Conservation (phyloP, 2,329 filamentous ascomycete genomes). For the Colletotrichum liriopes region DNA sequence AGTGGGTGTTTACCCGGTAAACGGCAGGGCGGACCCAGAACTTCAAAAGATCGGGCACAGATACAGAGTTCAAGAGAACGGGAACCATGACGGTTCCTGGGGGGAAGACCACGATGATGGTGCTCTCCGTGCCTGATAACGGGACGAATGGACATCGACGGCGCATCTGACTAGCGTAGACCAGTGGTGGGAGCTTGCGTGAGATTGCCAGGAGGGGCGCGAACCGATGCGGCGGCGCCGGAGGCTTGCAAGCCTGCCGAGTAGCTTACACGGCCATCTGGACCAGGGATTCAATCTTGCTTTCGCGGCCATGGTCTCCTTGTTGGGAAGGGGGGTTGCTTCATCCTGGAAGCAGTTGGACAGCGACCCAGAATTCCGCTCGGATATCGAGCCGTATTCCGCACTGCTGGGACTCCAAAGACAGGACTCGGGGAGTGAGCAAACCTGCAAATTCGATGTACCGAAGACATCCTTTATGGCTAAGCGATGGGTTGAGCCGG, state of each 20-base stretch:
- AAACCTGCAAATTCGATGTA: neutral
- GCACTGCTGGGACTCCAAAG: neutral
- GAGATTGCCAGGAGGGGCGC: constrained; percentile 37
- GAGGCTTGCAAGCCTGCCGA: constrained; percentile 32
- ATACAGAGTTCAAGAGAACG: constrained; percentile 22
- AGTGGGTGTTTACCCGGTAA: constrained; percentile 8
- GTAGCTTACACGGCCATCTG: constrained; percentile 20
- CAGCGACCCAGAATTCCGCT: constrained; percentile 21
- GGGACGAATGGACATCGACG: constrained; percentile 16
- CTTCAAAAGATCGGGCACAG: constrained; percentile 24
- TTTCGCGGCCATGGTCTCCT: constrained; percentile 36
- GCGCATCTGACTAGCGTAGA: constrained; percentile 30
- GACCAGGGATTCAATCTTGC: constrained; percentile 37
- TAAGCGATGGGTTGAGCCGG: neutral
- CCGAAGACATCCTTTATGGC: neutral
- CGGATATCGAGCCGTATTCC: constrained; percentile 40
- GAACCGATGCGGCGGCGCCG: constrained; percentile 40
- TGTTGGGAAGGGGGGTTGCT: constrained; percentile 33
- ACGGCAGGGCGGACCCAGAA: constrained; percentile 13
- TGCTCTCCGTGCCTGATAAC: constrained; percentile 7
- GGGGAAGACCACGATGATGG: constrained; percentile 14
- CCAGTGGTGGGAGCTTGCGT: constrained; percentile 5
- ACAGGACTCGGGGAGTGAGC: neutral
- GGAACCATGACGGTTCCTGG: constrained; percentile 35
- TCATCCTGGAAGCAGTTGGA: constrained; percentile 6